Evolutionary conservation across 2,329 filamentous ascomycete species (phyloP).

Genomic region (Colletotrichum agaves): DNA sequence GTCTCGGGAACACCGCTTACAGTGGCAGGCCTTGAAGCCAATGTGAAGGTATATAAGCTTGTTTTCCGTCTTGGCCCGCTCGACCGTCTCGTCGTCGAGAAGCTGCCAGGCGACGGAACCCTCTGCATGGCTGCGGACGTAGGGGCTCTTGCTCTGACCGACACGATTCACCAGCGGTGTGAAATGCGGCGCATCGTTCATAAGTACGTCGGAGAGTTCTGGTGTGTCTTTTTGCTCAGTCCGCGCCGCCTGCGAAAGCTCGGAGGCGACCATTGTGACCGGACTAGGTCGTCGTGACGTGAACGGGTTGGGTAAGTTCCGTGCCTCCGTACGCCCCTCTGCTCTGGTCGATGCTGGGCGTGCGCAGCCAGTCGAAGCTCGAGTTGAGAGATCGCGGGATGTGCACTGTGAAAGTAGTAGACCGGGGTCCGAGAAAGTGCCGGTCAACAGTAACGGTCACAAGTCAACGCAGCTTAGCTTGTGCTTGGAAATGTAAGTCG

Average conservation of each 20-base stretch:
- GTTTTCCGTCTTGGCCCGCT: constrained; percentile 82
- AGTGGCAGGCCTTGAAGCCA: constrained; percentile 95
- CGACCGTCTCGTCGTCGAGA: constrained; percentile 81
- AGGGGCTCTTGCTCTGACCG: constrained; percentile 58
- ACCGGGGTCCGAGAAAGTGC: not conserved
- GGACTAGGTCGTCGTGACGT: not conserved
- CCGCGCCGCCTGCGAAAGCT: constrained; percentile 43
- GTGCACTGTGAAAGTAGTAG: not conserved
- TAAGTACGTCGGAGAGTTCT: constrained; percentile 44
- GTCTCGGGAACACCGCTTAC: constrained; percentile 61
- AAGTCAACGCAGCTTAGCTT: not conserved
- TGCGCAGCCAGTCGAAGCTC: not conserved
- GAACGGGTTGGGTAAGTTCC: no score
- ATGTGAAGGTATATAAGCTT: constrained; percentile 93
- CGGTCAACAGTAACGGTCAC: not conserved
- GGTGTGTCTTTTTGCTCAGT: constrained; percentile 41
- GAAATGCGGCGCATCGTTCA: constrained; percentile 26
- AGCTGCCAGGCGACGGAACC: constrained; percentile 94
- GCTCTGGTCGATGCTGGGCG: not conserved
- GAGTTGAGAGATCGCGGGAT: constrained; percentile 2
- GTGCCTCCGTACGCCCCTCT: not conserved
- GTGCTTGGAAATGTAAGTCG: not conserved
- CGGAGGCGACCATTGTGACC: constrained; percentile 49
- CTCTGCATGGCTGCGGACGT: constrained; percentile 77
- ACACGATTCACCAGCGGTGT: constrained; percentile 50